These are phyloP conservation scores for Thielaviopsis ethacetica DNA, from an alignment of 2,329 filamentous ascomycete species.

Conservation along the genomic window DNA sequence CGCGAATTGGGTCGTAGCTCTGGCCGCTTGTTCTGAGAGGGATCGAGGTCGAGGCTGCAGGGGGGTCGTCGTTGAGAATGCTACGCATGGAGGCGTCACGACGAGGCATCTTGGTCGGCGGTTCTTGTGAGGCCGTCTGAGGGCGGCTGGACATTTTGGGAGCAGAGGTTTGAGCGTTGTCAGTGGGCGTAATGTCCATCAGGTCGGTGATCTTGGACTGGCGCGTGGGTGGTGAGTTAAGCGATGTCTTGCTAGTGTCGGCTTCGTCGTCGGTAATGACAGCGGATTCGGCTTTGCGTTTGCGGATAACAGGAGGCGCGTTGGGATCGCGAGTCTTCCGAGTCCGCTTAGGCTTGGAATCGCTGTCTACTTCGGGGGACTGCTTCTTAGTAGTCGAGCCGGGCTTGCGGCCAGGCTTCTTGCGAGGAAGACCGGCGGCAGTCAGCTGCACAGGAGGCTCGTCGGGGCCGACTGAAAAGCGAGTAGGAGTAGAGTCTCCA, in stretches of 20 bases:
- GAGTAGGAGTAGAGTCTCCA: conserved; percentile 19
- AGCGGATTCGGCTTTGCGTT: conserved; percentile 34
- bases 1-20: conserved; percentile 80
- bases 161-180: conserved; percentile 9
- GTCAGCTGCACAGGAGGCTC: conserved; percentile 33
- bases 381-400: conserved; percentile 34
- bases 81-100: conserved; percentile 40
- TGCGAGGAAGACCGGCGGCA: conserved; percentile 40
- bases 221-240: conserved; percentile 17
- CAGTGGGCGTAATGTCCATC: conserved; percentile 12
- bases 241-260: conserved; percentile 21
- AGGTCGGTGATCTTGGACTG: conserved; percentile 28
- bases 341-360: conserved; percentile 30
- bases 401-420: conserved; percentile 50
- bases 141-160: conserved; percentile 16
- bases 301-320: conserved; percentile 35
- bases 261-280: conserved; percentile 22
- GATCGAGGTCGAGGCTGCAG: conserved; percentile 24
- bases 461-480: conserved; percentile 19
- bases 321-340: conserved; percentile 42
- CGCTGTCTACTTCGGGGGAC: conserved; percentile 21
- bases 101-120: conserved; percentile 31
- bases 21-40: conserved; percentile 53
- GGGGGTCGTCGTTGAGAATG: conserved; percentile 38
- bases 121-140: conserved; percentile 17